Conservation (phyloP, 805 yeast species). For the Kluyveromyces wickerhamii region DNA sequence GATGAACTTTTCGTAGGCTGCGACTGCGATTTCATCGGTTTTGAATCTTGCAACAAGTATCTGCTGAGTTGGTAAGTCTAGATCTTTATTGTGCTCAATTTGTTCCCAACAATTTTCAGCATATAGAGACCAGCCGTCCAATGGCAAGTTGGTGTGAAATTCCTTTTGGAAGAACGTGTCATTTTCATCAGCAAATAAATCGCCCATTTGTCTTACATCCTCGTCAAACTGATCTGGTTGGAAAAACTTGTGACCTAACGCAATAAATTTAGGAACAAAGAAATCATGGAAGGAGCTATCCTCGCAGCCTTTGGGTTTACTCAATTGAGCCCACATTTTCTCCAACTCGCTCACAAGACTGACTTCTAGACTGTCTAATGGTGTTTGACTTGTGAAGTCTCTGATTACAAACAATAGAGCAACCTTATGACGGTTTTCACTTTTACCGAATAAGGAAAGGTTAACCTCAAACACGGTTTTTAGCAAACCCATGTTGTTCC, state of each 20-base stretch:
- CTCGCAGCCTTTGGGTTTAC: conserved; percentile 61
- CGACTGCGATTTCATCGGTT: conserved; percentile 77
- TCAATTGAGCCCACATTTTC: conserved; percentile 69
- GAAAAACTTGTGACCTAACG: conserved; percentile 78
- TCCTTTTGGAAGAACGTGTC: conserved; percentile 49
- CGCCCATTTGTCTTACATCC: conserved; percentile 59
- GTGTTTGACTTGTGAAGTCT: conserved; percentile 85
- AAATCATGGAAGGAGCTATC: conserved; percentile 58
- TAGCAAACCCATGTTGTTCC: conserved; percentile 92
- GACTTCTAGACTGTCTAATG: conserved; percentile 57
- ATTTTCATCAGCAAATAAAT: conserved; percentile 37
- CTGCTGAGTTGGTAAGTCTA: conserved; percentile 95
- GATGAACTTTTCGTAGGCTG: conserved; percentile 40
- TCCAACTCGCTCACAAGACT: conserved; percentile 66
- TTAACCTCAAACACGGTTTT: conserved; percentile 97
- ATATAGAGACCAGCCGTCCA: conserved; percentile 94
- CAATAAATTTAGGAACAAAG: conserved; percentile 75
- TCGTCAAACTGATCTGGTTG: conserved; percentile 61
- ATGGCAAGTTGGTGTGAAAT: conserved; percentile 80
- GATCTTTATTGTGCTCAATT: conserved; percentile 84
- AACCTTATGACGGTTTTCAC: conserved; percentile 49
- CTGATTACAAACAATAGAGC: conserved; percentile 80
- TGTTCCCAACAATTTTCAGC: conserved; percentile 91
- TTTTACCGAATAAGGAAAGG: conserved; percentile 69
- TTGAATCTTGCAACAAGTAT: conserved; percentile 88